A percentile compares a stretch with the other conserved stretches of the same genome.
phyloP scores from a whole-genome alignment of 2,329 filamentous ascomycete species.

The Beauveria bassiana region DNA sequence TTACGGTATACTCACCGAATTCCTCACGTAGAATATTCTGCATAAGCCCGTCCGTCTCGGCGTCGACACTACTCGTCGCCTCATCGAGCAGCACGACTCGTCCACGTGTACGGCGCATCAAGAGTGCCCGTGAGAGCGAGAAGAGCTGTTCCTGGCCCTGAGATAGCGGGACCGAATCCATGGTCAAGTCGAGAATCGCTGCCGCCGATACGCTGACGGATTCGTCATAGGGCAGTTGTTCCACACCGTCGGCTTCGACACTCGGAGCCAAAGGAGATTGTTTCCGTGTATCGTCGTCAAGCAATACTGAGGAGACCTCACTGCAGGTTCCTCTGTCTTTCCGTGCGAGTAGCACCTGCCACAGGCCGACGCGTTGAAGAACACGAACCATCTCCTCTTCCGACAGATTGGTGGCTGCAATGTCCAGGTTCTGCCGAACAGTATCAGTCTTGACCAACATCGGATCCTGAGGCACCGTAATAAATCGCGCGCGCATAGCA shows the following conservation, averaged over 20 bases:
- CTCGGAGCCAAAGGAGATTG: neutral
- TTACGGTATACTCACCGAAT: slow-evolving; percentile 9
- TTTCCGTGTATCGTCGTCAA: neutral
- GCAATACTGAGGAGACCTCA: neutral
- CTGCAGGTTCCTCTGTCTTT: neutral
- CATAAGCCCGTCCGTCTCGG: slow-evolving; percentile 9
- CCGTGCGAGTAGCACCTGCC: neutral
- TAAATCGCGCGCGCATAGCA: slow-evolving; percentile 31
- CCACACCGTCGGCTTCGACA: neutral
- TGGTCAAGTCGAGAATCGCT: neutral
- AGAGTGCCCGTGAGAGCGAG: neutral
- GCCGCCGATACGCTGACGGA: neutral
- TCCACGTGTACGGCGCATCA: slow-evolving; percentile 4
- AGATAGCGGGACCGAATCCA: slow-evolving; percentile 7
- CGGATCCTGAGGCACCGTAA: slow-evolving; percentile 13
- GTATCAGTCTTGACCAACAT: slow-evolving; percentile 15
- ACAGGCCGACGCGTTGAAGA: neutral
- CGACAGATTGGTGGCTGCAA: slow-evolving; percentile 4
- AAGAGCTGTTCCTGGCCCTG: slow-evolving; percentile 6
- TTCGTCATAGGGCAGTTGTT: neutral
- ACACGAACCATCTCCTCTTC: slow-evolving; percentile 12
- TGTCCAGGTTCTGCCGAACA: slow-evolving; percentile 13
- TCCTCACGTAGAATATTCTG: slow-evolving; percentile 10
- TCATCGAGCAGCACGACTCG: slow-evolving; percentile 15
- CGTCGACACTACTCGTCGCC: neutral